phyloP scores from a whole-genome alignment of 2,329 filamentous ascomycete genomes.

The Calonectria honghensis region DNA sequence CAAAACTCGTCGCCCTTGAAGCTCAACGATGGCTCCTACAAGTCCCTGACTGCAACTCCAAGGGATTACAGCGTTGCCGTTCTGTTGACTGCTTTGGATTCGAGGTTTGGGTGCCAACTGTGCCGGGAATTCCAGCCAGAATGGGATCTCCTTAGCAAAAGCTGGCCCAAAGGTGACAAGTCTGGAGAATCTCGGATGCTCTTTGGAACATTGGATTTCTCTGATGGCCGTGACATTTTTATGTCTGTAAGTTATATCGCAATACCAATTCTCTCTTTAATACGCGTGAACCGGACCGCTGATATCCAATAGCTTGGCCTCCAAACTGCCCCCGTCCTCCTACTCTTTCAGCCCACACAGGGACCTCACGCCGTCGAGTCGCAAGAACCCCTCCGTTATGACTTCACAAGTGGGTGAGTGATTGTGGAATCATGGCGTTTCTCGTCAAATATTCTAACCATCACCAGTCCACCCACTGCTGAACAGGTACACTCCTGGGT shows the following conservation, averaged over 20 bases:
- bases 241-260: constrained; percentile 78
- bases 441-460: constrained; percentile 18
- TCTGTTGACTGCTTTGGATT: constrained; percentile 89
- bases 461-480: constrained; percentile 79
- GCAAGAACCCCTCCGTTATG: constrained; percentile 83
- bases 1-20: constrained; percentile 81
- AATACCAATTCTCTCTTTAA: neutral
- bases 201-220: constrained; percentile 91
- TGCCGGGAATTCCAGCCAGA: constrained; percentile 96
- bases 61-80: constrained; percentile 90
- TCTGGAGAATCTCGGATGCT: constrained; percentile 82
- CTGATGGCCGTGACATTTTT: constrained; percentile 88
- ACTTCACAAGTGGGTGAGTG: constrained; percentile 87
- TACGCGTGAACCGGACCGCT: neutral
- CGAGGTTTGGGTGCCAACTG: constrained; percentile 88
- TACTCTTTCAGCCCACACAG: constrained; percentile 89
- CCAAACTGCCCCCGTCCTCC: constrained; percentile 93
- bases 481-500: constrained; percentile 89
- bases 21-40: constrained; percentile 85
- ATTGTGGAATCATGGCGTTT: neutral
- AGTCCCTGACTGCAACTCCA: constrained; percentile 83
- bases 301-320: constrained; percentile 81
- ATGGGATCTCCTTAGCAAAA: constrained; percentile 90
- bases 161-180: constrained; percentile 91
- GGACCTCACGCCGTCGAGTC: constrained; percentile 86